A percentile compares a stretch with the other conserved stretches of the same genome.
Conservation (phyloP, 176 grass and related monocot species). For the Stipa capillata region DNA sequence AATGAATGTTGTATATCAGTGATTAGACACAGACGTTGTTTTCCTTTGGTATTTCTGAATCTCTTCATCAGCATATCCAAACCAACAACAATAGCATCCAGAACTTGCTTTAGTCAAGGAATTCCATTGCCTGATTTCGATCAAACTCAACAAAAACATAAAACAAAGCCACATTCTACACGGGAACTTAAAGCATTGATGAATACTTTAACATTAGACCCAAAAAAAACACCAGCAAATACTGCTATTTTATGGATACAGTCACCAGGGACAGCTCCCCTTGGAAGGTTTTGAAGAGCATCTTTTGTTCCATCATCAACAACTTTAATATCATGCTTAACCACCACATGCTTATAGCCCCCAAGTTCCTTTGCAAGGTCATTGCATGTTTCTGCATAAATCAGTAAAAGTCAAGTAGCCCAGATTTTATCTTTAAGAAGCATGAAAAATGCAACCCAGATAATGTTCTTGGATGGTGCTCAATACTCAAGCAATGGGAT, state of each 20-base stretch:
- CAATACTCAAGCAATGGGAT: neutral
- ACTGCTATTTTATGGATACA: conserved; percentile 71
- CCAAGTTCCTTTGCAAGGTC: conserved; percentile 80
- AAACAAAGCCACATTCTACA: neutral
- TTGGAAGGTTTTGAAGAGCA: conserved; percentile 55
- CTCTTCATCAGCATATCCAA: conserved; percentile 96
- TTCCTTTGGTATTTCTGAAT: conserved; percentile 56
- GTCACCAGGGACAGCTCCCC: conserved; percentile 55
- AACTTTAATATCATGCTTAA: conserved; percentile 69
- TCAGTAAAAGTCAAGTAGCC: neutral
- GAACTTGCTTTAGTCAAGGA: conserved; percentile 73
- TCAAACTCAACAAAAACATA: neutral
- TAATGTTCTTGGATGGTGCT: neutral
- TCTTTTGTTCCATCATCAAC: conserved; percentile 42
- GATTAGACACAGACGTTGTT: conserved; percentile 68
- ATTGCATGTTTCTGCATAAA: conserved; percentile 62
- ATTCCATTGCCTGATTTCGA: neutral
- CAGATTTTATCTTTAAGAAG: conserved; percentile 7
- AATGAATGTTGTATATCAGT: conserved; percentile 61
- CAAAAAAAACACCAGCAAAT: neutral
- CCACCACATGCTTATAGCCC: conserved; percentile 66
- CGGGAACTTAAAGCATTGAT: too few relatives aligned
- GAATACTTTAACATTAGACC: neutral
- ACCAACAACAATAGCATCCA: conserved; percentile 94
- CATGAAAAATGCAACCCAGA: neutral